phyloP scores from a whole-genome alignment of 2,329 filamentous ascomycete species.

The Venturia oleaginea region DNA sequence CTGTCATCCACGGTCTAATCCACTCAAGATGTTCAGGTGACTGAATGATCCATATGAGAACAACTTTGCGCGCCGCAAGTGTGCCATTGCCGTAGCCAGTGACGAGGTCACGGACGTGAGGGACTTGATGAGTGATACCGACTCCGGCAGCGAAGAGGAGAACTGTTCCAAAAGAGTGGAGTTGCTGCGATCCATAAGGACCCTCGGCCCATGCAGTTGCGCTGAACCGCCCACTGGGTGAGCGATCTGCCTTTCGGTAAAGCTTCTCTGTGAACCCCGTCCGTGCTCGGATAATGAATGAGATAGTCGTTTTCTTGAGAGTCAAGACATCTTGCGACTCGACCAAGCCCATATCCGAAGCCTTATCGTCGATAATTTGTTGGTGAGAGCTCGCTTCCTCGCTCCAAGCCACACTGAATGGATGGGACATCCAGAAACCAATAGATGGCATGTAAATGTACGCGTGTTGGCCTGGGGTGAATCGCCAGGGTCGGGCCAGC shows the following conservation, averaged over 20 bases:
- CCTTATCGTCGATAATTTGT: conserved; percentile 29
- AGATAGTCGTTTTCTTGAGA: conserved; percentile 47
- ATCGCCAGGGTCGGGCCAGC: conserved; percentile 68
- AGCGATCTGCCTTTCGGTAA: conserved; percentile 55
- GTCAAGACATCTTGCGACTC: conserved; percentile 20
- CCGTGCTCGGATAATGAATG: conserved; percentile 78
- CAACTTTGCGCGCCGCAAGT: conserved; percentile 71
- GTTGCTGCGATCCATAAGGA: conserved; percentile 53
- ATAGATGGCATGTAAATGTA: conserved; percentile 70
- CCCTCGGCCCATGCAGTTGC: conserved; percentile 76
- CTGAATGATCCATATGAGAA: conserved; percentile 87
- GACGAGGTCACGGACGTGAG: conserved; percentile 65
- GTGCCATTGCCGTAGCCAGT: conserved; percentile 54
- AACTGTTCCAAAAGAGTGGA: conserved; percentile 72
- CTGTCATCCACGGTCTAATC: conserved; percentile 85
- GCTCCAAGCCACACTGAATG: conserved; percentile 72
- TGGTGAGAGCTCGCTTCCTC: conserved; percentile 44
- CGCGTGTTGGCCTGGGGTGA: conserved; percentile 66
- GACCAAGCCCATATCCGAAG: conserved; percentile 32
- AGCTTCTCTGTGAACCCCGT: conserved; percentile 81
- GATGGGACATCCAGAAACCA: conserved; percentile 66
- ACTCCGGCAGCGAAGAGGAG: conserved; percentile 88
- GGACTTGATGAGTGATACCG: conserved; percentile 90
- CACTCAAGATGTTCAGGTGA: conserved; percentile 85
- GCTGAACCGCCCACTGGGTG: conserved; percentile 46